Percentiles rank a stretch among this genome's conserved stretches.
Conservation (phyloP, 805 yeast species). For the Yarrowia sp. region DNA sequence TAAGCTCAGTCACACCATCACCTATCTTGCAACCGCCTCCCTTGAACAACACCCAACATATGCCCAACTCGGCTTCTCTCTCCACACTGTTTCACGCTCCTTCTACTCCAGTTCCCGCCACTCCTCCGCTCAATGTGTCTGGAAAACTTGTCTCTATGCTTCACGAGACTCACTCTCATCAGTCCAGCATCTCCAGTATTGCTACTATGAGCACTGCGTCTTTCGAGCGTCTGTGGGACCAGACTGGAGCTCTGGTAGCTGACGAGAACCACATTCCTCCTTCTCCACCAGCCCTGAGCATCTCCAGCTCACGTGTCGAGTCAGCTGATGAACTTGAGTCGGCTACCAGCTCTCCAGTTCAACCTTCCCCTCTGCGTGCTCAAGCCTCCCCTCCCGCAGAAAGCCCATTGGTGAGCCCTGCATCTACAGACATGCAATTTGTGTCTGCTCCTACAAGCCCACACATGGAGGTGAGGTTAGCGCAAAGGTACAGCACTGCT, state of each 20-base stretch:
- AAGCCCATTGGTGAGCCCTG: background rate
- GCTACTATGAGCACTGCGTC: constrained; percentile 14
- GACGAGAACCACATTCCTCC: constrained; percentile 22
- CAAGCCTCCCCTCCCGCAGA: background rate
- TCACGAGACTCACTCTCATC: background rate
- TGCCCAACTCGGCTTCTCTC: constrained; percentile 7
- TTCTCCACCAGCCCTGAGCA: constrained; percentile 3
- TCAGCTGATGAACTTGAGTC: too few species aligned
- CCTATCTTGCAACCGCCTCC: constrained; percentile 4
- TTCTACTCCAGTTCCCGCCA: background rate
- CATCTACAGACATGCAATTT: constrained; percentile 6
- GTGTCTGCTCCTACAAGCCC: constrained; percentile 12
- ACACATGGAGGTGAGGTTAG: background rate
- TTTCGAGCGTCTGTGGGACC: constrained; percentile 16
- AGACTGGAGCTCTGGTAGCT: constrained; percentile 17
- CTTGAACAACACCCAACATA: background rate
- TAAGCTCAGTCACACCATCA: background rate
- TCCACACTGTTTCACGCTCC: constrained; percentile 9
- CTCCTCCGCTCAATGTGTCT: constrained; percentile 14
- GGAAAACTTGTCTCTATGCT: constrained; percentile 5
- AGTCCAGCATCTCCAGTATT: constrained; percentile 9
- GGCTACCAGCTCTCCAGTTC: too few species aligned
- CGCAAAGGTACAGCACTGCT: too few species aligned
- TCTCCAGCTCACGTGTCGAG: background rate
- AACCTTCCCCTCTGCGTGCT: background rate